phyloP scores from a whole-genome alignment of 257 asterid species.

The Capsicum rhomboideum region DNA sequence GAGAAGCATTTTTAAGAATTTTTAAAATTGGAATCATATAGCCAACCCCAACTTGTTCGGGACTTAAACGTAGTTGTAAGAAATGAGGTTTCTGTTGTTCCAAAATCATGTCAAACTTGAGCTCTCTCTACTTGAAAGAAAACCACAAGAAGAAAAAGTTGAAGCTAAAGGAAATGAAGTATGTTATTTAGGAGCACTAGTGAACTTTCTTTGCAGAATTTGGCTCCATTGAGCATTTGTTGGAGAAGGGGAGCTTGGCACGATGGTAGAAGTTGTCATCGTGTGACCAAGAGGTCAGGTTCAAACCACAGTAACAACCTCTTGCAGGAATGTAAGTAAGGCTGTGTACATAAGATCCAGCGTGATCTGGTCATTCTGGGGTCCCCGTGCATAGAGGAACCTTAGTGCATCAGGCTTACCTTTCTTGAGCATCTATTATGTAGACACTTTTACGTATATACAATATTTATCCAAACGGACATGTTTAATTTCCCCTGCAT shows the following conservation, averaged over 20 bases:
- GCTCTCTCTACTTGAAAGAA: background rate
- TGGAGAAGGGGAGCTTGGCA: background rate
- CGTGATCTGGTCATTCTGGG: background rate
- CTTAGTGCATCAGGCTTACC: background rate
- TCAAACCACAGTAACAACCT: background rate
- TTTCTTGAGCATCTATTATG: background rate
- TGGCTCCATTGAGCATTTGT: background rate
- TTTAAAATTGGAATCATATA: background rate
- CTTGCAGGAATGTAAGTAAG: background rate
- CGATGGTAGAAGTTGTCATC: background rate
- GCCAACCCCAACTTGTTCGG: background rate
- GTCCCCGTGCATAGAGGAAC: background rate
- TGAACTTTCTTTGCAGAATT: background rate
- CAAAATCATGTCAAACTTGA: background rate
- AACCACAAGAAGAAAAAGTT: background rate
- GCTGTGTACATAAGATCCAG: background rate
- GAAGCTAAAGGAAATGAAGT: background rate
- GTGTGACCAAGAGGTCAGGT: background rate
- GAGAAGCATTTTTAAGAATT: background rate
- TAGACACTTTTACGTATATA: background rate
- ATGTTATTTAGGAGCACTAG: background rate
- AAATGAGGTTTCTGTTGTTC: background rate
- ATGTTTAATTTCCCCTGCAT: background rate
- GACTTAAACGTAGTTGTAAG: background rate
- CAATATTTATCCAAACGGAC: background rate